Conservation (phyloP, 2,329 filamentous ascomycete genomes). For the Botrytis paeoniae region DNA sequence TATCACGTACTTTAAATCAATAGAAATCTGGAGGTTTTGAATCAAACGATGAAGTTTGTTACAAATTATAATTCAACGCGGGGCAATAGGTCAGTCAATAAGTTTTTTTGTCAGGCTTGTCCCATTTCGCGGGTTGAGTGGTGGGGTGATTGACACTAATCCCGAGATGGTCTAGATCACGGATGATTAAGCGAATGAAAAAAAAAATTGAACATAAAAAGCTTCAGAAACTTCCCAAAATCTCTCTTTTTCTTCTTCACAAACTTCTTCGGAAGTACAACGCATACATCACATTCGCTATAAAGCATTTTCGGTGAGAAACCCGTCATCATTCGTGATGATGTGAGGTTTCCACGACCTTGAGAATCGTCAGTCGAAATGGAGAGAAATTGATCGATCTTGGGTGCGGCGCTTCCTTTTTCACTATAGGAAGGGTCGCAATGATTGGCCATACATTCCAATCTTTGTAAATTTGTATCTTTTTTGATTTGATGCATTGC, state of each 20-base stretch:
- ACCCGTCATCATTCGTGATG: constrained; percentile 22
- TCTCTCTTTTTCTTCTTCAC: constrained; percentile 19
- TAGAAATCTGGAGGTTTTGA: background rate
- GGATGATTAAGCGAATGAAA: constrained; percentile 14
- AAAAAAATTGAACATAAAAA: constrained; percentile 5
- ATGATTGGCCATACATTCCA: constrained; percentile 25
- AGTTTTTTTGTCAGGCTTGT: constrained; percentile 11
- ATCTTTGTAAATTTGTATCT: constrained; percentile 11
- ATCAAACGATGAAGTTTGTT: constrained; percentile 15
- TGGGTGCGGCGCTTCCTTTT: constrained; percentile 24
- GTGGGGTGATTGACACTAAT: constrained; percentile 2
- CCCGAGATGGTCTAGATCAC: background rate
- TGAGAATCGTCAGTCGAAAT: constrained; percentile 25
- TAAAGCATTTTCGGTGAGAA: constrained; percentile 26
- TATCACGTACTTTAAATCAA: background rate
- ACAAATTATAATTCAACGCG: constrained; percentile 15
- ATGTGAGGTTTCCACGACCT: constrained; percentile 26
- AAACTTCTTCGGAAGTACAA: constrained; percentile 23
- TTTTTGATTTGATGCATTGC: background rate
- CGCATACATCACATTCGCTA: constrained; percentile 24
- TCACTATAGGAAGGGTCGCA: constrained; percentile 23
- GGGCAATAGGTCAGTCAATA: constrained; percentile 5
- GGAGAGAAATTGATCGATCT: constrained; percentile 24
- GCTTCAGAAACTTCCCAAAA: background rate
- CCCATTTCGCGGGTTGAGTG: background rate